Base-by-base conservation (phyloP, 2,329 filamentous ascomycete genomes). In the Aspergillus thermomutatus region DNA sequence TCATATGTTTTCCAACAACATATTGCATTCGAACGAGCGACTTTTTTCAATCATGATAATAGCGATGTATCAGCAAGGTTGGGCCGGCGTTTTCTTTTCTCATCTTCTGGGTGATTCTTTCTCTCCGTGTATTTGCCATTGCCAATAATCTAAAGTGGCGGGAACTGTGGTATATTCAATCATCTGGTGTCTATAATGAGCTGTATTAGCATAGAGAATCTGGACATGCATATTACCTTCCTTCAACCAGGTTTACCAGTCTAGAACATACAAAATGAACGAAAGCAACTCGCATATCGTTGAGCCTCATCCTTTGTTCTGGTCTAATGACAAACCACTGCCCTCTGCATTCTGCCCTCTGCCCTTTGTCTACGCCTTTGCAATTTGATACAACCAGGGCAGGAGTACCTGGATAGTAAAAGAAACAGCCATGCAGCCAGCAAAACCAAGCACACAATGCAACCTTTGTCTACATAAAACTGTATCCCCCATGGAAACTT, bases 1-100 rank as follows among this genome's bases (percentile, higher is more conserved):
- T 37, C 31, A 14, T 37, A 37, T 37, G 31, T 37, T 37, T 17
- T 37, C 14, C 23, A 25, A 19, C 46, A n/a, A n/a, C 46, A 48
- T 27, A 26, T 48, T 48, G 46, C 46, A 48, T 48, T 17, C 19
- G 31, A 37, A 62, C 55, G 52, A 60, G 31, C 31, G 31, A 37
- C 11, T 37, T 37, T 34, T 60, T 66, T 56, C 34, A 52, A 45
- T 68, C 56, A 70, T 59, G 64, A 70, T 61, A 64, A 66, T 66
- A 69, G 67, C 66, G 68, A 67, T 65, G 63, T 61, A 66, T 60
- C 57, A 58, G 64, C 62, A 57, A 49, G 58, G 48, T 45, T 59
- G 53, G 50, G 37, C 25, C 51, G 55, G 59, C 57, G 59, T 62
- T 60, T 46, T 46, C 21, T 52, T 52, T 43, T 52, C 50, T 43